Base-by-base conservation (phyloP, 352 stramenopile species). In the Pseudoperonospora humuli region DNA sequence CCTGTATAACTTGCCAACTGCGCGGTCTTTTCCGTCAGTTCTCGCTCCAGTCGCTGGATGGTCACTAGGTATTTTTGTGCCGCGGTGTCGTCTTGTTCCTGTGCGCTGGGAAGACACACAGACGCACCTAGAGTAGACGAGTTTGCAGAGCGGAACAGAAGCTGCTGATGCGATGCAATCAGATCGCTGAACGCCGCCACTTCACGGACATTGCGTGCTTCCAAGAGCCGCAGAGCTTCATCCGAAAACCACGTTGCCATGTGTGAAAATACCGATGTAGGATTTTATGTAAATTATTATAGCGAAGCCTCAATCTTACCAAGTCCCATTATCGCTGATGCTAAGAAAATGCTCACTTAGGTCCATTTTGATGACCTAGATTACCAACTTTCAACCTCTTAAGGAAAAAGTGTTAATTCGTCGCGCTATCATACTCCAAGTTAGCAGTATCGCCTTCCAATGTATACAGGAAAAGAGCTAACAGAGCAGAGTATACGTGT, bases 41-140 rank as follows among this genome's bases (percentile, higher is more conserved):
- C 79, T 10, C 50, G 53, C 57, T 92, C 79, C 18, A 88, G 61
- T 8, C 64, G 59, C 59, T 89, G 64, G 51, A 86, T 89, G 34
- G 74, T 68, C 3, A 19, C 43, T 29, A 89, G 45, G 42, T 88
- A 84, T 45, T 65, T 70, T 39, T 65, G 45, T 10, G 71, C 61
- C 11, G 51, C 36, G 0, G 49, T 46, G 33, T 70, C 59, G 17
- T 57, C 44, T 28, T 74, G 56, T 6, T 57, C 44, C 28, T 54
- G 57, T 5, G 20, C 21, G 0, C 3, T 29, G 13, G 43, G 18
- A 26, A 54, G 34, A 15, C 34, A 39, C 19, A 50, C 14, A 3
- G 50, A 57, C n/a, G 62, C 45, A 8, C 35, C 29, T 18, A 65
- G 31, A 48, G 45, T 55, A 24, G 48, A 36, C 3, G 39, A 47